Evolutionary conservation across 495 filamentous ascomycete genomes (phyloP).

Genomic region (Hyaloscypha hepaticicola): DNA sequence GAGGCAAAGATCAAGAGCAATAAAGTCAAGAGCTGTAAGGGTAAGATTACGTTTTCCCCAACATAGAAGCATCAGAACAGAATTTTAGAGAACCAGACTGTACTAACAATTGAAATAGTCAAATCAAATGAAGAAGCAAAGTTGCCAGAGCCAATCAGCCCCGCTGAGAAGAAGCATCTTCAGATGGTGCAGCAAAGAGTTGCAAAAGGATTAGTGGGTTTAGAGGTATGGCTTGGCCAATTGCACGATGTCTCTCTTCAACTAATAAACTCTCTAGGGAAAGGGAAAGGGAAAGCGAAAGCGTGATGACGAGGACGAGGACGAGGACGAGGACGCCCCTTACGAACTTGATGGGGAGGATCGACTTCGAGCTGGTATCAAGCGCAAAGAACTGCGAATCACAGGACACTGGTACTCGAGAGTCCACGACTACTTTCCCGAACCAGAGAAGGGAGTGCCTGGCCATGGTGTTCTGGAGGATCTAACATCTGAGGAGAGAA

Average conservation of each 20-base stretch:
- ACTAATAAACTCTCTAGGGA: not conserved
- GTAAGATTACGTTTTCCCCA: no score
- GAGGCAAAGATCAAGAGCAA: not conserved
- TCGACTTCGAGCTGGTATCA: conserved; percentile 15
- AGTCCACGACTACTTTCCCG: conserved; percentile 18
- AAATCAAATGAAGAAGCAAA: not conserved
- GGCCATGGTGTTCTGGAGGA: not conserved
- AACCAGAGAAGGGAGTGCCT: not conserved
- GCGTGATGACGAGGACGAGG: not conserved
- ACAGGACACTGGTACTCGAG: conserved; percentile 12
- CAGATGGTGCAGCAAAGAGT: not conserved
- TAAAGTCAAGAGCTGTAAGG: conserved; percentile 1
- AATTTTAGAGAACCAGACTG: not conserved
- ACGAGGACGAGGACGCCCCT: not conserved
- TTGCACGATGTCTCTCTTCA: no score
- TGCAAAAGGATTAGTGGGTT: not conserved
- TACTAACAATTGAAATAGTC: not conserved
- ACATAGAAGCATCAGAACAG: not conserved
- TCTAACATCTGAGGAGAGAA: not conserved
- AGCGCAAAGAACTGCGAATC: not conserved
- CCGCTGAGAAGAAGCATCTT: conserved; percentile 4
- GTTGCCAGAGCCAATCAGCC: conserved; percentile 15
- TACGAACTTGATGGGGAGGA: conserved; percentile 28
- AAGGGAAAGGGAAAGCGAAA: conserved; percentile 1
- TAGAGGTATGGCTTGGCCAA: not conserved